These are phyloP conservation scores for Strobilomyces confusus DNA, from an alignment of 768 basidiomycete genomes.

Conservation along the genomic window DNA sequence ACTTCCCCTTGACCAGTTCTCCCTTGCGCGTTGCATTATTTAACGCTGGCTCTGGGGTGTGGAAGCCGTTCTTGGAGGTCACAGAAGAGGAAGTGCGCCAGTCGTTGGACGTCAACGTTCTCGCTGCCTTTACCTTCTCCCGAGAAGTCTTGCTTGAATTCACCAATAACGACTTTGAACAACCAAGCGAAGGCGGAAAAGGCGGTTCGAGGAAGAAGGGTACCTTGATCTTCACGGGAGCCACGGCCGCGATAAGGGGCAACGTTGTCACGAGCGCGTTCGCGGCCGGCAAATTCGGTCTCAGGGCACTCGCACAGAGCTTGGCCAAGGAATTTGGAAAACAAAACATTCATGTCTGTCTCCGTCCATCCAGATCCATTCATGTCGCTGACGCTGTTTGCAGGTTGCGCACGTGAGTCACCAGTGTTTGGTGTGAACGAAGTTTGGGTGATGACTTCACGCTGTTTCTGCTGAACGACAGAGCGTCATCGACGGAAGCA, in stretches of 20 bases:
- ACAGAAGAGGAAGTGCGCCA: slow-evolving; percentile 54
- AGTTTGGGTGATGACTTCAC: background rate
- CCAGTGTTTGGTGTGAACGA: background rate
- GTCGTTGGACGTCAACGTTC: slow-evolving; percentile 48
- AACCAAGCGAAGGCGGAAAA: slow-evolving; percentile 37
- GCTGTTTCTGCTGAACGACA: slow-evolving; percentile 22
- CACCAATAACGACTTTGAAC: slow-evolving; percentile 46
- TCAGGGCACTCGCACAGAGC: slow-evolving; percentile 64
- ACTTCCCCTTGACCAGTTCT: slow-evolving; percentile 44
- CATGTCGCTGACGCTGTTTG: background rate
- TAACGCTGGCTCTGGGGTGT: slow-evolving; percentile 55
- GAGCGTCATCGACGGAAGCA: slow-evolving; percentile 68
- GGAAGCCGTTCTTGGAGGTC: slow-evolving; percentile 65
- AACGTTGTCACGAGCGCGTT: slow-evolving; percentile 59
- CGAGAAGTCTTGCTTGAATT: slow-evolving; percentile 56
- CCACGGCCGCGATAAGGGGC: slow-evolving; percentile 63
- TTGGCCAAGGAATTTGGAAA: slow-evolving; percentile 72
- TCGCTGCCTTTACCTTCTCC: slow-evolving; percentile 61
- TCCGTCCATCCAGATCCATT: background rate
- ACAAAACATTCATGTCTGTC: slow-evolving; percentile 64
- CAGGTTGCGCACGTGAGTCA: slow-evolving; percentile 64
- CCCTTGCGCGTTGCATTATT: slow-evolving; percentile 59
- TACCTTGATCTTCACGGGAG: slow-evolving; percentile 68
- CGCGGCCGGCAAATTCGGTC: slow-evolving; percentile 59
- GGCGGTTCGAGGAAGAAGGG: slow-evolving; percentile 53